phyloP scores from a whole-genome alignment of 2,329 filamentous ascomycete genomes.

The Cladophialophora exuberans region DNA sequence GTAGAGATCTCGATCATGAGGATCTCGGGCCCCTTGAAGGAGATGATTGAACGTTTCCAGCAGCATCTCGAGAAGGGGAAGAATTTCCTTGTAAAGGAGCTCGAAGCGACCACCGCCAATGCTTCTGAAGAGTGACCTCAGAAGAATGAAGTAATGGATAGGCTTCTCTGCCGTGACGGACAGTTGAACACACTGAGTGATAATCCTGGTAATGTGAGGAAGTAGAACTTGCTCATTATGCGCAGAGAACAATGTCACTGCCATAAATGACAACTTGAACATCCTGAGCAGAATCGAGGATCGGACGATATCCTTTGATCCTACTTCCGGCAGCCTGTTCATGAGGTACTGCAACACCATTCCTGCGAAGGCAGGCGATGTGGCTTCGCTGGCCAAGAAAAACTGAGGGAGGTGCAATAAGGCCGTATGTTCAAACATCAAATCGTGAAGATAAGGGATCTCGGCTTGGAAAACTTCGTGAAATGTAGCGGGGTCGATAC shows the following conservation, averaged over 20 bases:
- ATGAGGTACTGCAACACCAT: constrained; percentile 98
- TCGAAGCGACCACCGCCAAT: constrained; percentile 98
- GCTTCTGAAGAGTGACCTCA: constrained; percentile 90
- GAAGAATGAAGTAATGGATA: constrained; percentile 96
- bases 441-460: constrained; percentile 93
- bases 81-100: constrained; percentile 95
- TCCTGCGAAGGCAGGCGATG: constrained; percentile 93
- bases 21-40: constrained; percentile 85
- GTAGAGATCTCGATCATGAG: constrained; percentile 89
- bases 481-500: constrained; percentile 96
- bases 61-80: constrained; percentile 95
- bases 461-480: constrained; percentile 98
- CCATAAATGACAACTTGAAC: constrained; percentile 99
- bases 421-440: constrained; percentile 96
- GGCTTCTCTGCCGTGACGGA: constrained; percentile 95
- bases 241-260: constrained; percentile 89
- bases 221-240: constrained; percentile 96
- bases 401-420: constrained; percentile 96
- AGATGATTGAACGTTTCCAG: constrained; percentile 96
- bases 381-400: constrained; percentile 97
- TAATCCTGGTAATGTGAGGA: constrained; percentile 94
- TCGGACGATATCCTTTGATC: constrained; percentile 86
- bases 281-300: constrained; percentile 89
- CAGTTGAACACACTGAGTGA: constrained; percentile 94
- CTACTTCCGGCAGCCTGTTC: constrained; percentile 93